Evolutionary conservation across 805 yeast genomes (phyloP), one percentile per base, ranked within the genome.

Genomic region (Metschnikowia chrysomelidarum): DNA sequence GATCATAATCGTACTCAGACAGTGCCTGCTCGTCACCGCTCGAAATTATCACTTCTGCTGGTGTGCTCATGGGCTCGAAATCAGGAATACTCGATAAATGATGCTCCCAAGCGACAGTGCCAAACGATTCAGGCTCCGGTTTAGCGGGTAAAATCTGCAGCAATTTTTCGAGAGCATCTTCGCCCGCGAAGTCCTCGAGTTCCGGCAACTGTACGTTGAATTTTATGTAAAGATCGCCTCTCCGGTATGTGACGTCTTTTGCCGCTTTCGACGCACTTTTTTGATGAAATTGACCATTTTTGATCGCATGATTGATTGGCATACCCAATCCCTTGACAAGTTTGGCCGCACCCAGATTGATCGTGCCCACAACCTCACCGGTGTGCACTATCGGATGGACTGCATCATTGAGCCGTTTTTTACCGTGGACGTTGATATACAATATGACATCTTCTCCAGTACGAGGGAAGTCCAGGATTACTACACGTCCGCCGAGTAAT

Each of bases 321-420:
- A 81, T 80, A 5, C 89, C 89, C 30, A 62, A 54, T 1, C 73
- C 74, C 36, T 63, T 62, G 3, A 76, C 60, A 13, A 70, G 53
- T 44, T 76, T 78, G 10, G 76, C 60, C 5, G 66, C 55, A 12
- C 71, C 73, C 3, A 77, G 73, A 18, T 64, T 59, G 13, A 76
- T 62, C 5, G 80, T 59, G 24, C 82, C 87, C 11, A 81, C 76
- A 1, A 77, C 35, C 58, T 67, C 47, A 58, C 71, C 60, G 21
- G 24, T 26, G 8, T 36, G 30, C 11, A 36, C 13, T 25, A 12
- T 12, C 40, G 34, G 49, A 46, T 48, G 23, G 49, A 17, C 3
- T 14, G 25, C 21, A 32, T 20, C 35, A 8, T 36, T 36, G 22
- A 36, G 35, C 4, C 16, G 24, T 22, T 31, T 36, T 19, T 44